Base-by-base conservation (phyloP, 2,329 filamentous ascomycete genomes). In the Phaeosphaeriaceae sp. region DNA sequence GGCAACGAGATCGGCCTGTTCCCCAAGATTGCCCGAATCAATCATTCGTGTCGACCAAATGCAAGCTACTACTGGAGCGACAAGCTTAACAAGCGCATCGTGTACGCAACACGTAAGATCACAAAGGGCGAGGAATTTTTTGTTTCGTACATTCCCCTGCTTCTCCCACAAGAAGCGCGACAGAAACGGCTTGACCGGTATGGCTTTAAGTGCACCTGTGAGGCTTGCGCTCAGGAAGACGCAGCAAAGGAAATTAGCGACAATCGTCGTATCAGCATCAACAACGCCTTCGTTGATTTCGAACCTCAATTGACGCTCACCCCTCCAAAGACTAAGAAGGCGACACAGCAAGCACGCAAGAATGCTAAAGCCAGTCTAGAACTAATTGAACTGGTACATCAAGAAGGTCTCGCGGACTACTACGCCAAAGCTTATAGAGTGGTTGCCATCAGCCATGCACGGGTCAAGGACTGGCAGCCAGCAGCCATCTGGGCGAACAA, bases 71-170 rank as follows among this genome's bases (percentile, higher is more conserved):
- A 63, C 48, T 74, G 73, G 74, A 71, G 61, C 48, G 58, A 63
- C 21, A 55, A 56, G 28, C 29, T 64, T 7, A 61, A 65, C 15
- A 67, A 61, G 47, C 53, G 62, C 18, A 56, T 72, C n/a, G 65
- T 75, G 2, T 71, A 72, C 33, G 74, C 74, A 1, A 67, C 63
- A 4, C 56, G 69, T 2, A 65, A 64, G 20, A 74, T 77, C 37
- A 61, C 61, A 7, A 58, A 63, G 32, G 75, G 75, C 17, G 75
- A 77, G 36, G 75, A 77, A 49, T 58, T 77, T 15, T 68, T 62
- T 1, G 69, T 73, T 0, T 73, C 70, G 0, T 76, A 76, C 54
- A 68, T 74, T 16, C 68, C 70, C 3, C 59, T 76, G 8, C 56
- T 75, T 6, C 54, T 61, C 8, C 44, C 58, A 1, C 63, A 64